These are phyloP conservation scores for Tolypocladium ovalisporum DNA, from an alignment of 2,329 filamentous ascomycete genomes.

Conservation along the genomic window DNA sequence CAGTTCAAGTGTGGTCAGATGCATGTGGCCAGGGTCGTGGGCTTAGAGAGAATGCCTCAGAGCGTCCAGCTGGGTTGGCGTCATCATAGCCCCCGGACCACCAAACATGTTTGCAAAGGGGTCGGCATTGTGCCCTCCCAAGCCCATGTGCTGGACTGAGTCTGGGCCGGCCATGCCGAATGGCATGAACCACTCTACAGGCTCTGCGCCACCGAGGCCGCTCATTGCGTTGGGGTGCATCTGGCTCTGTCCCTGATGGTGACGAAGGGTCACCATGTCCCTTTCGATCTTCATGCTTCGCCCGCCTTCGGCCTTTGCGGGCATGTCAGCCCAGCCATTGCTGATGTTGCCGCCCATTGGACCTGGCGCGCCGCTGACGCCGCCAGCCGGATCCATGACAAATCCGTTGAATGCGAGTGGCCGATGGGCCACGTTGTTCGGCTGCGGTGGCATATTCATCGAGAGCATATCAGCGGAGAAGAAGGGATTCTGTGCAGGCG, in stretches of 20 bases:
- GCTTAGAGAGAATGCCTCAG: constrained; percentile 19
- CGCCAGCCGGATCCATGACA: constrained; percentile 33
- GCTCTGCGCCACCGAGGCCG: constrained; percentile 26
- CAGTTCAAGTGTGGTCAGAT: not conserved
- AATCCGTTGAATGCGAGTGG: constrained; percentile 71
- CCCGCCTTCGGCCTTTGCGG: constrained; percentile 15
- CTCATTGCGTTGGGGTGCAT: constrained; percentile 10
- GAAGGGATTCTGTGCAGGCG: constrained; percentile 22
- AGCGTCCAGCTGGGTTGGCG: constrained; percentile 21
- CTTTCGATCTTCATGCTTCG: constrained; percentile 17
- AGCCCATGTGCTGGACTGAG: constrained; percentile 35
- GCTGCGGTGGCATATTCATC: constrained; percentile 37
- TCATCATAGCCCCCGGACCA: constrained; percentile 24
- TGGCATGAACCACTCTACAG: constrained; percentile 80
- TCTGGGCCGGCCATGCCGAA: constrained; percentile 80
- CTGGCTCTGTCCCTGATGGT: constrained; percentile 12
- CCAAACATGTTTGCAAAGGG: constrained; percentile 39
- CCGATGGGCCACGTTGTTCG: constrained; percentile 47
- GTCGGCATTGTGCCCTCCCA: constrained; percentile 33
- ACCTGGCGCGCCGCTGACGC: constrained; percentile 23
- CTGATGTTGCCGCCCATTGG: constrained; percentile 26
- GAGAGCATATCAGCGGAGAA: constrained; percentile 44
- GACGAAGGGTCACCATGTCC: constrained; percentile 14
- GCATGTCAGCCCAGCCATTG: constrained; percentile 30
- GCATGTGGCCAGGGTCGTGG: not conserved